Base-by-base conservation (phyloP, 2,329 filamentous ascomycete species). In the Helotiales sp. region DNA sequence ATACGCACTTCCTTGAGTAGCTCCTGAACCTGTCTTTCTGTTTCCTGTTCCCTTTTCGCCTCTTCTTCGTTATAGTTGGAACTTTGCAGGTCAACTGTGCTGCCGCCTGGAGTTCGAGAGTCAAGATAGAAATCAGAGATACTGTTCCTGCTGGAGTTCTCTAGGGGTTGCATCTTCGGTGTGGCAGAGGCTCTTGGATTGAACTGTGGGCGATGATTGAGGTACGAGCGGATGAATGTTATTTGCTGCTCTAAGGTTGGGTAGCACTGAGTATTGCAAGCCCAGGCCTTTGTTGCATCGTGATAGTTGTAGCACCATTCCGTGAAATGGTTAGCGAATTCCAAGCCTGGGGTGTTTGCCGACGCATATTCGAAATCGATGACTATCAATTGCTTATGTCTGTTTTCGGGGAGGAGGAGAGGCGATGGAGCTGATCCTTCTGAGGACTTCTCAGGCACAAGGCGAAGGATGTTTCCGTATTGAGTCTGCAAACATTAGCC, bases 281-380 rank as follows among this genome's bases (percentile, higher is more conserved):
- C 87, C 81, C 87, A 88, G 0, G 93, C 83, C 34, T 80, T 81
- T 30, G 83, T 81, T 2, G 87, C 79, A 76, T 96, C 89, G 77
- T 97, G 94, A 80, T 99, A 99, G 80, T 99, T 95, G 84, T 98
- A 98, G 74, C 93, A 92, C 96, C 96, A 99, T 80, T 99, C 96
- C 0, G 93, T 92, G 80, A 99, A 99, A 80, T 99, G 96, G 78
- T 99, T 99, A 66, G 93, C 96, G 77, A 99, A 98, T 79, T 99
- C 96, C 17, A 93, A 84, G 1, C 93, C 96, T 0, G 89, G 89
- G 0, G 90, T 85, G 77, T 98, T 99, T 65, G 95, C 93, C 2
- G 90, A 94, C 1, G 96, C 92, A 77, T 99, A 99, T 77, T 99
- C 96, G 75, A 99, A 99, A 78, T 99, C 96, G 75, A 99, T 99